phyloP scores from a whole-genome alignment of 352 stramenopile genomes.

The Phytophthora parvispora region DNA sequence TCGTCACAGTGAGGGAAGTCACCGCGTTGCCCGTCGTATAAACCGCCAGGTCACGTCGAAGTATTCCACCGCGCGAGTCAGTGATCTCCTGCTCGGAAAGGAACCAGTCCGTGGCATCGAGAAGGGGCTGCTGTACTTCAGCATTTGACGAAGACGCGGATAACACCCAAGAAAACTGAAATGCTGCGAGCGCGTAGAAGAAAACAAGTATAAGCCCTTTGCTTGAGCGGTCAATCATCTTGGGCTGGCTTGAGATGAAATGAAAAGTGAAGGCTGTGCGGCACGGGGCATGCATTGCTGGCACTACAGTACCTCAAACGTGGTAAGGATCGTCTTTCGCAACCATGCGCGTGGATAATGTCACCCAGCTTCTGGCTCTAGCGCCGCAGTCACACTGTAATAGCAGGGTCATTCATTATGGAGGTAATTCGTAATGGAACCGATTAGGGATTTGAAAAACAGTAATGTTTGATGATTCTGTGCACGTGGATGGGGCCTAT shows the following conservation, averaged over 20 bases:
- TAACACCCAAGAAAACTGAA: background rate
- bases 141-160: slow-evolving; percentile 5
- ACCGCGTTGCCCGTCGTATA: slow-evolving; percentile 53
- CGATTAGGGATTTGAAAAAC: background rate
- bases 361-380: background rate
- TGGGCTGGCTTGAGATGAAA: background rate
- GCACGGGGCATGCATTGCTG: too few species aligned
- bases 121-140: slow-evolving; percentile 43
- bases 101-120: slow-evolving; percentile 63
- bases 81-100: slow-evolving; percentile 63
- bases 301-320: too few species aligned
- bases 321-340: background rate
- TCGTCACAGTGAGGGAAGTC: slow-evolving; percentile 47
- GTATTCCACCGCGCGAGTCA: slow-evolving; percentile 44
- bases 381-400: background rate
- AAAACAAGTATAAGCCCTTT: slow-evolving; percentile 5
- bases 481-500: too few species aligned
- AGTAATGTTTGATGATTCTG: too few species aligned
- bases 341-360: background rate
- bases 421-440: background rate
- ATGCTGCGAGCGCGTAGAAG: background rate
- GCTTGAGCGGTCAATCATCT: background rate
- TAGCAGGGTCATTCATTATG: background rate
- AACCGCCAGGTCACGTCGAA: slow-evolving; percentile 43
- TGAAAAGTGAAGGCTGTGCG: background rate